Base-by-base conservation (phyloP, 805 yeast genomes). In the Ogataea haglerorum region DNA sequence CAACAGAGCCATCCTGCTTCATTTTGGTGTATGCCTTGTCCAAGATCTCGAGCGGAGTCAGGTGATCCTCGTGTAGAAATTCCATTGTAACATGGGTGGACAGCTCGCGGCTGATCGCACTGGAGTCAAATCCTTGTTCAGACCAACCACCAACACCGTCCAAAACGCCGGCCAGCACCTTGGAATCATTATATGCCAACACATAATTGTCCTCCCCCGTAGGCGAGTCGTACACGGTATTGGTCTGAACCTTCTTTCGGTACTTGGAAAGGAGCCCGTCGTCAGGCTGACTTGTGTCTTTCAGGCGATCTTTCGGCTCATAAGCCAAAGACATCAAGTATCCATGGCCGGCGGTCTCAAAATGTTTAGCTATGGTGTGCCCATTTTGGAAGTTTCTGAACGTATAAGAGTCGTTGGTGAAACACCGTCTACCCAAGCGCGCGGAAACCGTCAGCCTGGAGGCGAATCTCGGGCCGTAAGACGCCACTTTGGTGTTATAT, bases 131-230 rank as follows among this genome's bases (percentile, higher is more conserved):
- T 0, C 97, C 97, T 34, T 85, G 82, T 46, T 86, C 93, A 1
- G 85, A 76, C 97, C 98, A 91, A 3, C 98, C 98, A 12, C 98
- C 98, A 4, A 93, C 98, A 10, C 99, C 99, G 64, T 91, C 99
- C 5, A 96, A 84, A 3, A 85, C 93, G 16, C 91, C 95, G n/a
- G 80, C 71, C 4, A 83, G 76, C 0, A 82, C 47, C 21, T 62
- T 63, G 3, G 72, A 69, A 36, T 65, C 64, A 21, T 64, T 64
- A 16, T 61, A 61, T 7, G 77, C 70, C 19, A 80, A 68, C 43
- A 85, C 78, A 52, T 71, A 79, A 56, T 82, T 85, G 56, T 85
- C 95, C 56, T 85, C 95, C 4, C 95, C 95, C 2, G 87, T 73
- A 5, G 85, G 79, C 5, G 89, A 83, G 35, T 52, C 59, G 32